A percentile compares a stretch with the other conserved stretches of the same genome.
phyloP scores from a whole-genome alignment of 2,329 filamentous ascomycete genomes.

The Penicillium italicum region DNA sequence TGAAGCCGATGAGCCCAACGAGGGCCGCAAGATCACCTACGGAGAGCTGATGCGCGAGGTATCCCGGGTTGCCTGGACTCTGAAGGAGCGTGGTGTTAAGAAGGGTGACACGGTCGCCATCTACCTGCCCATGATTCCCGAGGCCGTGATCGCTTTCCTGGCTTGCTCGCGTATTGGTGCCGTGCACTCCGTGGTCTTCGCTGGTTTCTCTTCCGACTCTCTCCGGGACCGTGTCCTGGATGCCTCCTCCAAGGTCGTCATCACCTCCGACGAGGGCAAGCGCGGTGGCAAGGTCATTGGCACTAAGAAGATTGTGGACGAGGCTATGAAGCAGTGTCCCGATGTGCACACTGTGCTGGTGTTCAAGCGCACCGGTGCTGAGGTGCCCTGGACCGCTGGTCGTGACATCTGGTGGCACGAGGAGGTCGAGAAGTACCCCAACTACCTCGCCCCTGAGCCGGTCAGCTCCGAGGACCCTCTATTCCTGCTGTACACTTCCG shows the following conservation, averaged over 20 bases:
- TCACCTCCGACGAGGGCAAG: slow-evolving; percentile 96
- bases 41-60: slow-evolving; percentile 90
- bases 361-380: slow-evolving; percentile 90
- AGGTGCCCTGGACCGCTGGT: slow-evolving; percentile 83
- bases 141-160: slow-evolving; percentile 85
- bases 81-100: slow-evolving; percentile 93
- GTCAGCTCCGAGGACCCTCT: slow-evolving; percentile 94
- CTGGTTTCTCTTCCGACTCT: slow-evolving; percentile 94
- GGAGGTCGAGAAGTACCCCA: slow-evolving; percentile 93
- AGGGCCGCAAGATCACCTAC: slow-evolving; percentile 89
- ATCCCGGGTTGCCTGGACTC: slow-evolving; percentile 76
- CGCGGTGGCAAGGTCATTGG: slow-evolving; percentile 95
- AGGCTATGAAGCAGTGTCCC: slow-evolving; percentile 93
- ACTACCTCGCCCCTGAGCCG: slow-evolving; percentile 82
- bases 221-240: slow-evolving; percentile 92
- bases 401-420: slow-evolving; percentile 98
- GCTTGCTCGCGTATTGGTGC: slow-evolving; percentile 91
- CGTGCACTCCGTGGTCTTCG: slow-evolving; percentile 95
- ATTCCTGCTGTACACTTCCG: slow-evolving; percentile 96
- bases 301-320: slow-evolving; percentile 98
- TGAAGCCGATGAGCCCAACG: slow-evolving; percentile 85
- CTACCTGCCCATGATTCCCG: slow-evolving; percentile 98
- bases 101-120: slow-evolving; percentile 97
- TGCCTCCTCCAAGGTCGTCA: slow-evolving; percentile 85
- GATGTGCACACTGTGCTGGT: slow-evolving; percentile 82